Percentiles rank a stretch among this genome's conserved stretches.
These are phyloP conservation scores for Groenewaldozyma sp. DNA, from an alignment of 1,139 yeast genomes.

Conservation along the genomic window DNA sequence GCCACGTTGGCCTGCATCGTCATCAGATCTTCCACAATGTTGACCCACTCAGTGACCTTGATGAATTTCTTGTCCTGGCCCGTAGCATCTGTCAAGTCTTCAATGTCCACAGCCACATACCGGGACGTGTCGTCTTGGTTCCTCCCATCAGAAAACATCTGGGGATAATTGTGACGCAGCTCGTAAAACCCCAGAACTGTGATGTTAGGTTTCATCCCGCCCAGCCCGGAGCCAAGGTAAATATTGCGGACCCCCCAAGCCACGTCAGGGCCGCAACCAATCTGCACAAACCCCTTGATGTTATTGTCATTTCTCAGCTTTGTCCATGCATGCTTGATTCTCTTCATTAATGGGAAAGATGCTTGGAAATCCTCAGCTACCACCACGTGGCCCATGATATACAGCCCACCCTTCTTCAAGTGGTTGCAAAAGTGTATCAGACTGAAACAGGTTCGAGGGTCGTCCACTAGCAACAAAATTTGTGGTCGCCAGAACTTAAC, in stretches of 20 bases:
- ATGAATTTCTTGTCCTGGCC: slow-evolving; percentile 66
- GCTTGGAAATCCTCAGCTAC: slow-evolving; percentile 46
- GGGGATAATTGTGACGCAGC: slow-evolving; percentile 24
- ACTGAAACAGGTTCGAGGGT: slow-evolving; percentile 87
- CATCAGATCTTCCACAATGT: slow-evolving; percentile 81
- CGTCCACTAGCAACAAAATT: slow-evolving; percentile 74
- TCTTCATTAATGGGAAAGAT: slow-evolving; percentile 56
- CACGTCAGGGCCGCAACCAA: slow-evolving; percentile 76
- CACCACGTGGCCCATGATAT: slow-evolving; percentile 85
- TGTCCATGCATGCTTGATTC: slow-evolving; percentile 74
- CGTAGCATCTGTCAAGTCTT: slow-evolving; percentile 49
- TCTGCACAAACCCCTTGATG: slow-evolving; percentile 88
- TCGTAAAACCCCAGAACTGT: slow-evolving; percentile 87
- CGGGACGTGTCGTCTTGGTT: slow-evolving; percentile 5
- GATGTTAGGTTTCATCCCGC: slow-evolving; percentile 95
- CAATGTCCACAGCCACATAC: slow-evolving; percentile 20
- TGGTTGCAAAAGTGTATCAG: slow-evolving; percentile 90
- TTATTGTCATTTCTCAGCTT: slow-evolving; percentile 66
- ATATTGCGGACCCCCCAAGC: slow-evolving; percentile 97
- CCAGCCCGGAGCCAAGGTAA: slow-evolving; percentile 84
- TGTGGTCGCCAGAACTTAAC: slow-evolving; percentile 98
- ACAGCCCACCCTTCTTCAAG: slow-evolving; percentile 87
- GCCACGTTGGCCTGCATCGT: slow-evolving; percentile 91
- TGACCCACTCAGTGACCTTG: slow-evolving; percentile 78
- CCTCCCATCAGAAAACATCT: background rate